Evolutionary conservation across 2,329 filamentous ascomycete species (phyloP).

Genomic region (Dactylellina haptotyla): DNA sequence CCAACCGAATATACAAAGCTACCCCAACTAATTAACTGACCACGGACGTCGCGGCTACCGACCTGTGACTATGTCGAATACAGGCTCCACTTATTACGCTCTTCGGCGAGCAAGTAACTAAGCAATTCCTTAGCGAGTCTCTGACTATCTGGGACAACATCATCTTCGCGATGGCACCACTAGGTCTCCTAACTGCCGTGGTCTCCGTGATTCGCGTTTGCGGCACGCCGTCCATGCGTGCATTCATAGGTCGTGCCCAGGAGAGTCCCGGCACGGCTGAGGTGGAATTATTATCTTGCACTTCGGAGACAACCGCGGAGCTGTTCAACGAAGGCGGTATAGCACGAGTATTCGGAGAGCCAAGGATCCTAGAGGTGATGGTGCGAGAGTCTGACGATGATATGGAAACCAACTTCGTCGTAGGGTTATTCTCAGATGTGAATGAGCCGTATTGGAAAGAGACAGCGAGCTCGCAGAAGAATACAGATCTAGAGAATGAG

Average conservation of each 20-base stretch:
- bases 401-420: not conserved
- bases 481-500: slow-evolving; percentile 15
- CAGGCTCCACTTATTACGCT: slow-evolving; percentile 60
- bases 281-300: slow-evolving; percentile 37
- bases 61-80: no score
- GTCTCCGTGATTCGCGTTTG: slow-evolving; percentile 60
- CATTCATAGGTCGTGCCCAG: slow-evolving; percentile 35
- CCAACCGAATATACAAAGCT: not conserved
- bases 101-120: slow-evolving; percentile 62
- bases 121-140: slow-evolving; percentile 62
- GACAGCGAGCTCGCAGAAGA: not conserved
- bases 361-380: slow-evolving; percentile 33
- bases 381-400: slow-evolving; percentile 8
- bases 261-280: slow-evolving; percentile 34
- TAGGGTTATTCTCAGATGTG: slow-evolving; percentile 32
- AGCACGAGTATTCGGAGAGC: slow-evolving; percentile 41
- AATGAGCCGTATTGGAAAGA: slow-evolving; percentile 34
- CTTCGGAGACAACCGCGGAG: slow-evolving; percentile 27
- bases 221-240: slow-evolving; percentile 48
- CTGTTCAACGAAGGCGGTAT: slow-evolving; percentile 43
- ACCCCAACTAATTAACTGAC: not conserved
- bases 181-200: slow-evolving; percentile 62
- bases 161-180: slow-evolving; percentile 55
- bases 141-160: slow-evolving; percentile 53
- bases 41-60: not conserved